Percentiles rank a stretch among this genome's conserved stretches.
These are phyloP conservation scores for Dendrostoma leiphaemia DNA, from an alignment of 2,329 filamentous ascomycete genomes.

Conservation along the genomic window DNA sequence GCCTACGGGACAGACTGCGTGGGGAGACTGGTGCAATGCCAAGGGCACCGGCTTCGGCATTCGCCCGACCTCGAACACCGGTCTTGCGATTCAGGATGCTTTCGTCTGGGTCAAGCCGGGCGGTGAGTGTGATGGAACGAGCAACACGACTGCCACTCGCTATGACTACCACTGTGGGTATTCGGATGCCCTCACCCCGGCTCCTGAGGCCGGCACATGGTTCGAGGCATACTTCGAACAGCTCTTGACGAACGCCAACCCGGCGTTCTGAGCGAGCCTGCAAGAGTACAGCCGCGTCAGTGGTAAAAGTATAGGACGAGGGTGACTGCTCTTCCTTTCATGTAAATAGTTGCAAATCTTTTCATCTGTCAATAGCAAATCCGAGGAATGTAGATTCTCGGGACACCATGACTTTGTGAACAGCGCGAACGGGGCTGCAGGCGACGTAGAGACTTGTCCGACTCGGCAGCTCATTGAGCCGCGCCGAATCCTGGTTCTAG, in stretches of 20 bases:
- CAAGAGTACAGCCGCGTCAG: neutral
- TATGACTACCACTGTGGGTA: conserved; percentile 55
- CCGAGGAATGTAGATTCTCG: too few relatives aligned
- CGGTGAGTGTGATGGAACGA: conserved; percentile 53
- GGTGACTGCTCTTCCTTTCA: neutral
- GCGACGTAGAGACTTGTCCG: too few relatives aligned
- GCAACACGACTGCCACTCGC: conserved; percentile 43
- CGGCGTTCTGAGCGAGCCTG: conserved; percentile 40
- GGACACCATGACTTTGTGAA: too few relatives aligned
- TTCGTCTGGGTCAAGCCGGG: conserved; percentile 73
- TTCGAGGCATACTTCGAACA: conserved; percentile 61
- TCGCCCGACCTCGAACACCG: conserved; percentile 63
- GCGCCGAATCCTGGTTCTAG: conserved; percentile 28
- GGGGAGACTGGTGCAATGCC: conserved; percentile 70
- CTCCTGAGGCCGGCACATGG: conserved; percentile 69
- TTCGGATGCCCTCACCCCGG: conserved; percentile 55
- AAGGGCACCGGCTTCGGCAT: conserved; percentile 55
- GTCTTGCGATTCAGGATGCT: conserved; percentile 57
- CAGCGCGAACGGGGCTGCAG: too few relatives aligned
- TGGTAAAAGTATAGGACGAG: neutral
- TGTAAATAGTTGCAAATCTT: conserved; percentile 14
- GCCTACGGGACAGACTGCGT: conserved; percentile 57
- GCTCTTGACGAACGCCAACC: conserved; percentile 54
- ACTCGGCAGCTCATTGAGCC: conserved; percentile 3
- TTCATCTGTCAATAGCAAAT: conserved; percentile 4